These are phyloP conservation scores for Saccharomycopsis fodiens DNA, from an alignment of 805 yeast species.

Conservation along the genomic window DNA sequence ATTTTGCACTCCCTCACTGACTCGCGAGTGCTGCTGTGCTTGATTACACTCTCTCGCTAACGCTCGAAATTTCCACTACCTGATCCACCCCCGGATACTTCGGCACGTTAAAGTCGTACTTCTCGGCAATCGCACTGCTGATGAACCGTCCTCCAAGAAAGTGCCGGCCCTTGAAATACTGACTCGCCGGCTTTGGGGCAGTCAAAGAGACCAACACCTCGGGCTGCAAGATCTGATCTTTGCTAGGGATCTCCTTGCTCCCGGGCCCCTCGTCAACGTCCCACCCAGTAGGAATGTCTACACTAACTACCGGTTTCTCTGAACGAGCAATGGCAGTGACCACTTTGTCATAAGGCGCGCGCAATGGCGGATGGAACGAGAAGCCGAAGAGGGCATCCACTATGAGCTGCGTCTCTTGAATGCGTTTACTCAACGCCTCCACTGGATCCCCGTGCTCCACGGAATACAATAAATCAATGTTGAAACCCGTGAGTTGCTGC, in stretches of 20 bases:
- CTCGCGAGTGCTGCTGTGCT: too few species aligned
- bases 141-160: conserved; percentile 91
- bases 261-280: conserved; percentile 84
- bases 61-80: conserved; percentile 24
- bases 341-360: conserved; percentile 62
- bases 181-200: conserved; percentile 88
- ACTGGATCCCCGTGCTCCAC: conserved; percentile 19
- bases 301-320: conserved; percentile 55
- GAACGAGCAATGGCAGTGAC: conserved; percentile 32
- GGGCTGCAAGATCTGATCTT: conserved; percentile 15
- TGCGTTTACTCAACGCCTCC: conserved; percentile 13
- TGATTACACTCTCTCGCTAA: too few species aligned
- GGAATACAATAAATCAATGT: conserved; percentile 39
- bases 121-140: conserved; percentile 53
- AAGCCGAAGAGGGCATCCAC: conserved; percentile 91
- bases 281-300: conserved; percentile 97
- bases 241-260: conserved; percentile 27
- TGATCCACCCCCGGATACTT: conserved; percentile 53
- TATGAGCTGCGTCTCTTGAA: conserved; percentile 37
- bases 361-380: conserved; percentile 81
- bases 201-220: conserved; percentile 72
- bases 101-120: conserved; percentile 65
- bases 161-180: conserved; percentile 44
- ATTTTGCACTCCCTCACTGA: too few species aligned
- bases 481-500: conserved; percentile 59